Conservation (phyloP, 805 yeast species). For the Scheffersomyces coipomensis region DNA sequence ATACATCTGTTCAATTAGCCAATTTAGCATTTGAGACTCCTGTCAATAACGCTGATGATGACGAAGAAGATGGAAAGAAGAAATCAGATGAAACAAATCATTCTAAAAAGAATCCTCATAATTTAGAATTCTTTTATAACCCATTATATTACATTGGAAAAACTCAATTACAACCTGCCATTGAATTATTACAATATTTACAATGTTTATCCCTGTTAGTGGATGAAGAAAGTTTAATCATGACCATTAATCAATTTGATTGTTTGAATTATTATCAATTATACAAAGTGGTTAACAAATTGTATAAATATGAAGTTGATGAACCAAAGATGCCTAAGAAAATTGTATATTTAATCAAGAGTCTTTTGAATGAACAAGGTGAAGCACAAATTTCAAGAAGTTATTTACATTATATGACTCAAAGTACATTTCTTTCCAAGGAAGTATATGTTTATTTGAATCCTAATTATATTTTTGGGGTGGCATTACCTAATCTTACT, state of each 20-base stretch:
- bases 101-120: conserved; percentile 40
- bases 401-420: conserved; percentile 38
- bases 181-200: conserved; percentile 84
- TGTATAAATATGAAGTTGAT: conserved; percentile 80
- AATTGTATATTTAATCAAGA: conserved; percentile 24
- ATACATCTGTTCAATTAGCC: conserved; percentile 10
- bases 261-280: conserved; percentile 68
- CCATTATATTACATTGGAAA: conserved; percentile 65
- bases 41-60: no score
- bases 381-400: conserved; percentile 27
- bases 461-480: conserved; percentile 50
- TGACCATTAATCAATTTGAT: conserved; percentile 52
- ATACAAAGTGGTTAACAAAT: conserved; percentile 58
- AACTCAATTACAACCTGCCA: conserved; percentile 65
- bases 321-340: conserved; percentile 63
- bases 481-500: conserved; percentile 67
- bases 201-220: conserved; percentile 77
- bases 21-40: conserved; percentile 22
- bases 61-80: conserved; percentile 10
- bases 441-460: conserved; percentile 50
- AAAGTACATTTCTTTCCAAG: conserved; percentile 35
- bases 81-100: conserved; percentile 16
- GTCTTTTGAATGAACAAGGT: conserved; percentile 35
- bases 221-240: conserved; percentile 60
- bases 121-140: conserved; percentile 60